Base-by-base conservation (phyloP, 1,139 yeast species). In the Kazachstania sp. region DNA sequence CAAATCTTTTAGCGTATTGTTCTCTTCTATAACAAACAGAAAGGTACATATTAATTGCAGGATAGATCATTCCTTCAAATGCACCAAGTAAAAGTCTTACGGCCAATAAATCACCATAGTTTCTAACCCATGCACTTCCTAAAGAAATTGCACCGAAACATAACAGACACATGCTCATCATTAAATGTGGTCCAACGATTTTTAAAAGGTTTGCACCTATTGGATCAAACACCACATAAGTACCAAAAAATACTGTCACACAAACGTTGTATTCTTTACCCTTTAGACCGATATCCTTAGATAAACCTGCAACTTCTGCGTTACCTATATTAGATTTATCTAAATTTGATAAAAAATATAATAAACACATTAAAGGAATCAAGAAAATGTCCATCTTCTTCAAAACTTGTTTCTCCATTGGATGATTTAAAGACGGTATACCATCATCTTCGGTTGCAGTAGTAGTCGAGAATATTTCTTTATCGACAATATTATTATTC, bases 321-420 rank as follows among this genome's bases (percentile, higher is more conserved):
- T 76, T 72, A 46, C 83, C 83, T 52, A 78, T 77, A 58, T 77
- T 78, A 45, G 78, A 77, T 53, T 80, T 69, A 61, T 79, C 84
- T 54, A 79, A 62, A 56, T 76, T 77, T 46, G 79, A 77, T 51
- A 77, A 67, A 53, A 79, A 73, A 56, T 78, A 79, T 45, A 78
- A 69, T 41, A 74, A 58, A 20, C 76, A 71, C 53, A 78, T 64
- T 70, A 77, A 71, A 1, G 83, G 83, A 50, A 78, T 69, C 43
- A 78, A 64, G 51, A 77, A 68, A 39, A 70, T 50, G 57, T 79
- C 84, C 54, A 77, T 70, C 55, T 75, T 78, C 49, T 69, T 55
- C n/a, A 64, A 62, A 30, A 79, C 67, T 45, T 66, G 67, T 39
- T 60, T 64, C 56, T 77, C 77, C 54, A 64, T 54, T 0, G 62